These are phyloP conservation scores for Coniochaeta hoffmannii DNA, from an alignment of 2,329 filamentous ascomycete species.

Conservation along the genomic window DNA sequence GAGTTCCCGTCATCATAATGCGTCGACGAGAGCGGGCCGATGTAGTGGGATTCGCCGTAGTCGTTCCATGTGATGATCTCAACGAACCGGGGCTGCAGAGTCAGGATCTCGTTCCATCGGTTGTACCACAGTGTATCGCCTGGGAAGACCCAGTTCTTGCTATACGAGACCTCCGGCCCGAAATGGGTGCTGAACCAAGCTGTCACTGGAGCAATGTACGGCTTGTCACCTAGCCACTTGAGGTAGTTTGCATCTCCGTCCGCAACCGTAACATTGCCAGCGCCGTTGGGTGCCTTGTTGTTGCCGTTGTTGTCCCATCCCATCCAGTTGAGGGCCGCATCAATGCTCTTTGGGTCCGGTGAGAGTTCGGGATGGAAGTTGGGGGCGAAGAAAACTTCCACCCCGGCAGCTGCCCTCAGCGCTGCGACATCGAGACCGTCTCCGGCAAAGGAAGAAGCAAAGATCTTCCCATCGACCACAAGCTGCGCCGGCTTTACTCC, in stretches of 20 bases:
- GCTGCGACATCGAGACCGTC: constrained; percentile 35
- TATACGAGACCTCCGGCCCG: constrained; percentile 44
- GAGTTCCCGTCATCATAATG: constrained; percentile 30
- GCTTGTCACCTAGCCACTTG: constrained; percentile 27
- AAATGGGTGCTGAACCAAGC: constrained; percentile 56
- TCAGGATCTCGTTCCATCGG: constrained; percentile 46
- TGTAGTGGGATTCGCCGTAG: constrained; percentile 47
- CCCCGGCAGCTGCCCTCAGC: constrained; percentile 33
- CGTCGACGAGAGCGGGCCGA: constrained; percentile 35
- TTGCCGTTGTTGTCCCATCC: constrained; percentile 36
- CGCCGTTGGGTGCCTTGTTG: constrained; percentile 39
- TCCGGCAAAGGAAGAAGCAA: constrained; percentile 46
- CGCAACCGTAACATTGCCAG: constrained; percentile 30
- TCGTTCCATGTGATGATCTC: constrained; percentile 40
- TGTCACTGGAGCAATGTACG: constrained; percentile 47
- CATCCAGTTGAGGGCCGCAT: constrained; percentile 39
- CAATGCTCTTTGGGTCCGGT: constrained; percentile 27
- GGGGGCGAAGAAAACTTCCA: constrained; percentile 38
- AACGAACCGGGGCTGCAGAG: constrained; percentile 8
- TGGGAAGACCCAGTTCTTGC: constrained; percentile 56
- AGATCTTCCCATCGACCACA: constrained; percentile 37
- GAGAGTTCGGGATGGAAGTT: constrained; percentile 38
- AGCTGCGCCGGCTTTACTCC: constrained; percentile 36
- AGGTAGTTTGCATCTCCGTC: constrained; percentile 27
- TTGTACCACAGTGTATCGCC: constrained; percentile 53